Conservation (phyloP, 2,329 filamentous ascomycete species). For the Alternaria conjuncta region DNA sequence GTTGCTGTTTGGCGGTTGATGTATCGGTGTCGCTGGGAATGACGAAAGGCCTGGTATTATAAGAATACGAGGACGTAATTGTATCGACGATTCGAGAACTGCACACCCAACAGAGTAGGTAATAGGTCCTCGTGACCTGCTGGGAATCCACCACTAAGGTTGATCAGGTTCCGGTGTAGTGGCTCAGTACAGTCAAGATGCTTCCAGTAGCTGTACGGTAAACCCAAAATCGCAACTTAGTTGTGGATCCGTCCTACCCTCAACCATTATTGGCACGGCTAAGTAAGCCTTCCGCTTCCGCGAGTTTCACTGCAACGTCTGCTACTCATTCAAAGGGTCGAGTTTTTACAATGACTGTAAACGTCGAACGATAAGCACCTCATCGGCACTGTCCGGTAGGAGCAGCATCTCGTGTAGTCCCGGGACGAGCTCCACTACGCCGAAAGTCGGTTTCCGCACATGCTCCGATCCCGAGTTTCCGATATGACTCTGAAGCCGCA, state of each 20-base stretch:
- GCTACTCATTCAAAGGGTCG: conserved; percentile 6
- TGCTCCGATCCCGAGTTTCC: conserved; percentile 21
- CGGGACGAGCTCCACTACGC: conserved; percentile 15
- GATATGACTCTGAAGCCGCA: conserved; percentile 7
- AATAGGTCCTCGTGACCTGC: conserved; percentile 24
- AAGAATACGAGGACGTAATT: conserved; percentile 21
- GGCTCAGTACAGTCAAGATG: conserved; percentile 23
- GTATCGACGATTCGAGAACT: conserved; percentile 35
- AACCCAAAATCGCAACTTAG: conserved; percentile 25
- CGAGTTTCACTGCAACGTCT: conserved; percentile 16
- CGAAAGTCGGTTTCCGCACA: conserved; percentile 20
- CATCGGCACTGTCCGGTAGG: conserved; percentile 26
- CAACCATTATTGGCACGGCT: conserved; percentile 11
- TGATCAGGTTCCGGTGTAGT: conserved; percentile 24
- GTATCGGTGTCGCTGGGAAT: conserved; percentile 1
- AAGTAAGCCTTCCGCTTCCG: conserved; percentile 22
- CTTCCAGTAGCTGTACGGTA: conserved; percentile 28
- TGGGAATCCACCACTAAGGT: conserved; percentile 19
- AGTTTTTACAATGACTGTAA: conserved; percentile 7
- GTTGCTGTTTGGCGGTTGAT: background rate
- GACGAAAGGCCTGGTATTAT: conserved; percentile 10
- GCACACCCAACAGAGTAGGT: conserved; percentile 17
- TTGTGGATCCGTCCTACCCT: conserved; percentile 23
- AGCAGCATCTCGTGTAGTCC: conserved; percentile 19
- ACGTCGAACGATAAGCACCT: conserved; percentile 37